These are phyloP conservation scores for Brassica carinata DNA, from an alignment of 345 rosid genomes.

Conservation along the genomic window DNA sequence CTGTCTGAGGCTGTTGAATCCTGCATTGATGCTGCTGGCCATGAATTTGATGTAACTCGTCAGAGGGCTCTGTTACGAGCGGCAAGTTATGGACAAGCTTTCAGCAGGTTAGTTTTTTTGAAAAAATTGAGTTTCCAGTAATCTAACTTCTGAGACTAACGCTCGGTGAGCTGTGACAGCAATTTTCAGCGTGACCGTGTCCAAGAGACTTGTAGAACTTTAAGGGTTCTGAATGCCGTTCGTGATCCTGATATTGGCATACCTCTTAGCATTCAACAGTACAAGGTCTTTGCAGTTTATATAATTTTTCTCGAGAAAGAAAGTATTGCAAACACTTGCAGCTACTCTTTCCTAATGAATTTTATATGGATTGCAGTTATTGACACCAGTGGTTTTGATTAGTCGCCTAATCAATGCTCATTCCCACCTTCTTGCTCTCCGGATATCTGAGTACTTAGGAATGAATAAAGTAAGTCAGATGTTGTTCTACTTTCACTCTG, in stretches of 20 bases:
- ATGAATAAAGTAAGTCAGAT: slow-evolving; percentile 77
- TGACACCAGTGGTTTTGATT: slow-evolving; percentile 81
- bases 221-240: slow-evolving; percentile 88
- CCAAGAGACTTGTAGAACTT: slow-evolving; percentile 88
- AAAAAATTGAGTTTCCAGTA: slow-evolving; percentile 14
- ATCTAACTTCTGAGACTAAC: slow-evolving; percentile 26
- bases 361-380: slow-evolving; percentile 53
- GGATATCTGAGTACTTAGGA: slow-evolving; percentile 86
- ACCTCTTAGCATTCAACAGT: slow-evolving; percentile 87
- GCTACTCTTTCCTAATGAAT: slow-evolving; percentile 12
- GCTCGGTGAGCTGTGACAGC: slow-evolving; percentile 63
- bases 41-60: slow-evolving; percentile 83
- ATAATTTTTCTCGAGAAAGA: slow-evolving; percentile 6
- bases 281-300: slow-evolving; percentile 62
- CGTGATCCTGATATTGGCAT: slow-evolving; percentile 82
- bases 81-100: slow-evolving; percentile 99
- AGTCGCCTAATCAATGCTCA: slow-evolving; percentile 90
- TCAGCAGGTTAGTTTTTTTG: slow-evolving; percentile 69
- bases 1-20: slow-evolving; percentile 96
- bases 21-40: slow-evolving; percentile 93
- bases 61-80: slow-evolving; percentile 87
- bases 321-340: not conserved
- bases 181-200: slow-evolving; percentile 87
- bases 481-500: not conserved
- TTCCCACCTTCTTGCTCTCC: slow-evolving; percentile 79